Conservation (phyloP, 2,329 filamentous ascomycete species). For the Fusarium tricinctum region DNA sequence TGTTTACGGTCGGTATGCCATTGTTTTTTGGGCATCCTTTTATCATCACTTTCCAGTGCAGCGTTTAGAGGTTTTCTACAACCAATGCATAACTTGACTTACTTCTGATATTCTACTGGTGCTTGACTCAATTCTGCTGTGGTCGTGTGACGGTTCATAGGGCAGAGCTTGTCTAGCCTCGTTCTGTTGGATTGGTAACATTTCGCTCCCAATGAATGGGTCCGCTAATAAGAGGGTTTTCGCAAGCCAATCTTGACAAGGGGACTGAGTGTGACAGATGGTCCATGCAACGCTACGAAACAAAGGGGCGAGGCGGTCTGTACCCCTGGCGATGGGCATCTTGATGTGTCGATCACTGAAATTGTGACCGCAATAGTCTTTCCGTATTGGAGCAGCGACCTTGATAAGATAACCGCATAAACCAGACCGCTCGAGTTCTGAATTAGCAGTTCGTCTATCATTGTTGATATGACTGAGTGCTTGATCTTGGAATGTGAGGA, state of each 20-base stretch:
- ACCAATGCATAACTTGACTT: conserved; percentile 12
- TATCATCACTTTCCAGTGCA: conserved; percentile 13
- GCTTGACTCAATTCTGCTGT: neutral
- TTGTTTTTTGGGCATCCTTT: conserved; percentile 18
- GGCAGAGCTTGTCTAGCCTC: too few species aligned
- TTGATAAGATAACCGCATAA: neutral
- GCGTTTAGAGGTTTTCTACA: conserved; percentile 25
- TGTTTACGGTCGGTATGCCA: conserved; percentile 22
- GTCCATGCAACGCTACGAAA: neutral
- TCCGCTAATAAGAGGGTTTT: neutral
- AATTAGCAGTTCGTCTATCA: neutral
- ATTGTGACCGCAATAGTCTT: too few species aligned
- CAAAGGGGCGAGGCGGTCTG: conserved; percentile 1
- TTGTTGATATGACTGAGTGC: neutral
- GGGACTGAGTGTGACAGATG: neutral
- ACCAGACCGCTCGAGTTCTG: neutral
- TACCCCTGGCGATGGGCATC: neutral
- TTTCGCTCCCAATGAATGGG: neutral
- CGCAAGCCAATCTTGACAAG: conserved; percentile 10
- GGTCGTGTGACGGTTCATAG: neutral
- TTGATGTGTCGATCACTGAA: neutral
- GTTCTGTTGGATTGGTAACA: neutral
- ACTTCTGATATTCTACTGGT: neutral
- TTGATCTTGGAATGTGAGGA: too few species aligned
- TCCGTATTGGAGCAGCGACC: neutral